Base-by-base conservation (phyloP, 2,329 filamentous ascomycete genomes). In the Sporothrix pseudoabietina region DNA sequence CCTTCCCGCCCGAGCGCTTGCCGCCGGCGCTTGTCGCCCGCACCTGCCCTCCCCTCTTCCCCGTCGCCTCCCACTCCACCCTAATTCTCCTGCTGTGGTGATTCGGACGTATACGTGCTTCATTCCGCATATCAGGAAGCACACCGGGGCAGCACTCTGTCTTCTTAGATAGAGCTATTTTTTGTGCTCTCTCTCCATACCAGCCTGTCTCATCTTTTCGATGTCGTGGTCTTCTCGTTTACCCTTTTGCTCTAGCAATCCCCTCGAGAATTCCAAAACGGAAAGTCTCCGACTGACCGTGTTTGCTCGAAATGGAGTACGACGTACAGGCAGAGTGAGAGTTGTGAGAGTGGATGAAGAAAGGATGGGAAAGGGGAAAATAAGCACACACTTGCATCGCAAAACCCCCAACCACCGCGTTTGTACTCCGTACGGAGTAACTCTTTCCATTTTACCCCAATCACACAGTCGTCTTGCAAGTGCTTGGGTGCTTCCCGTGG, bases 1-100 rank as follows among this genome's bases (percentile, higher is more conserved):
- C 59, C 59, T 65, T 65, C 39, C 30, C 26, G 55, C 55, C 55
- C 55, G 30, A 59, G 55, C 55, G 30, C 39, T 44, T 26, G 59
- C 59, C 39, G 59, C 59, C 59, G 59, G 59, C 59, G 59, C 59
- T 59, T 65, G 59, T 26, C 10, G 19, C 39, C 26, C 19, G 59
- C 39, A 26, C 9, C 22, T 66, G 22, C 39, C 39, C 26, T 66
- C 39, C 35, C 59, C 35, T 12, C 14, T 35, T 65, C n/a, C 59
- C 19, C 59, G 2, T 19, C 12, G 6, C 52, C 22, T n/a, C 22
- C 52, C 22, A 7, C 19, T n/a, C 1, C 35, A 7, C 19, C 35
- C 4, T 19, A 22, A 16, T 10, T 19, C 35, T 35, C 35, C 44
- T 12, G 22, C 22, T 66, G 39, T 44, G 59, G 35, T 44, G 59